Evolutionary conservation across 2,329 filamentous ascomycete genomes (phyloP).

Genomic region (Fusarium avenaceum): DNA sequence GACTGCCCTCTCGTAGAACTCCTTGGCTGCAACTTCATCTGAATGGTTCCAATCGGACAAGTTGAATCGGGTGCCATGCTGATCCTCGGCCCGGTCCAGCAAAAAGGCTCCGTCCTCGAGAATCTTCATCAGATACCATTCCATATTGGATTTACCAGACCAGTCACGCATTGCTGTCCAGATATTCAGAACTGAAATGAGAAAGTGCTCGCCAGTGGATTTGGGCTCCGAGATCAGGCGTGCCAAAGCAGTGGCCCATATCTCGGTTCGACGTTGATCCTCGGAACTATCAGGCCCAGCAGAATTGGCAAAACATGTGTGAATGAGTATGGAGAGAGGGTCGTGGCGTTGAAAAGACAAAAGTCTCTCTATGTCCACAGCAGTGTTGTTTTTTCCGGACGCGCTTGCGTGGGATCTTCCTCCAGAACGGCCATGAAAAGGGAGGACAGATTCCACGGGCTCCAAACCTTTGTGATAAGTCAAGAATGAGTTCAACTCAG

Average conservation of each 20-base stretch:
- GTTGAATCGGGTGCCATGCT: conserved; percentile 78
- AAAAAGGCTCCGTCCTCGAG: conserved; percentile 93
- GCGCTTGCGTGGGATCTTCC: conserved; percentile 61
- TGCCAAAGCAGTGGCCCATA: conserved; percentile 91
- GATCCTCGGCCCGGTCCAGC: conserved; percentile 85
- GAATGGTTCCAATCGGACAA: conserved; percentile 80
- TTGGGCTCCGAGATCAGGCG: conserved; percentile 83
- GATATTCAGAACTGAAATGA: conserved; percentile 86
- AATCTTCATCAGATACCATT: conserved; percentile 95
- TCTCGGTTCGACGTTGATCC: conserved; percentile 81
- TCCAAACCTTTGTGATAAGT: conserved; percentile 84
- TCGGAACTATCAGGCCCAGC: conserved; percentile 85
- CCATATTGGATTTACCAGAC: conserved; percentile 89
- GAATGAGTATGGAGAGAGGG: conserved; percentile 84
- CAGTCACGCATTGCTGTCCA: conserved; percentile 91
- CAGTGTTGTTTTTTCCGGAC: conserved; percentile 63
- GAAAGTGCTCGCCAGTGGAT: conserved; percentile 81
- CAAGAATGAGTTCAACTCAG: conserved; percentile 83
- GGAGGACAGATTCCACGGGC: conserved; percentile 85
- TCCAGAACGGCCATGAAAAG: conserved; percentile 70
- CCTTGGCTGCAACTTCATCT: conserved; percentile 84
- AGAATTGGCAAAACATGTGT: conserved; percentile 91
- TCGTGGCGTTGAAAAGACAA: conserved; percentile 91
- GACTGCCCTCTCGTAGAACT: conserved; percentile 89
- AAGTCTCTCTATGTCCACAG: conserved; percentile 80